Percentiles rank a stretch among this genome's conserved stretches.
Conservation (phyloP, 371 early-diverging fungal genomes). For the Batkoa obscura region DNA sequence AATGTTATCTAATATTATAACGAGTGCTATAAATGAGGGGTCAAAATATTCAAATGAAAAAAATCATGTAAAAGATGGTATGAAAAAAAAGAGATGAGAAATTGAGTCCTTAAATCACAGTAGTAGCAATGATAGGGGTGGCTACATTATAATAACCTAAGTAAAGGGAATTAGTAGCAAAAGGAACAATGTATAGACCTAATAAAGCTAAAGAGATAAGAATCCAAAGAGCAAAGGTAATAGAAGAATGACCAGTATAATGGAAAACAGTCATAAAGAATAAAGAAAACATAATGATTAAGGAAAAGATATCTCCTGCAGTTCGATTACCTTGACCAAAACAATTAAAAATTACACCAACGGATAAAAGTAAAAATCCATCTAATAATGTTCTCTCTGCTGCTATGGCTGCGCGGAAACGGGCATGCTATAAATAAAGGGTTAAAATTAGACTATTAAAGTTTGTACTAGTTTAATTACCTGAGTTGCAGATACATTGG, state of each 20-base stretch:
- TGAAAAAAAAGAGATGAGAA: too few relatives aligned
- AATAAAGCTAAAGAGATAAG: not conserved
- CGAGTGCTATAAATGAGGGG: too few relatives aligned
- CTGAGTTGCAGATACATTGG: too few relatives aligned
- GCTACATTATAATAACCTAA: not conserved
- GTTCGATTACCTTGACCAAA: slow-evolving; percentile 2
- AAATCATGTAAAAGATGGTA: too few relatives aligned
- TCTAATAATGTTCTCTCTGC: slow-evolving; percentile 1
- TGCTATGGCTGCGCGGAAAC: not conserved
- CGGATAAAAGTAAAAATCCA: not conserved
- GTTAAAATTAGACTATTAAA: too few relatives aligned
- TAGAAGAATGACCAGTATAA: not conserved
- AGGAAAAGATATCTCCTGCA: not conserved
- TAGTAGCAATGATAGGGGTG: not conserved
- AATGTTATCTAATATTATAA: too few relatives aligned
- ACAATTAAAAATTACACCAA: not conserved
- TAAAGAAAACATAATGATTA: not conserved
- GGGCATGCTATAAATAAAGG: not conserved
- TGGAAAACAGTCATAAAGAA: slow-evolving; percentile 3
- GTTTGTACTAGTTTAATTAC: too few relatives aligned
- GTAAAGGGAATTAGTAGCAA: not conserved
- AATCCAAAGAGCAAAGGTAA: not conserved
- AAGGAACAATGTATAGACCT: not conserved
- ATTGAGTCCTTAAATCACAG: too few relatives aligned
- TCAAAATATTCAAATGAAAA: too few relatives aligned